These are phyloP conservation scores for Mycena sanguinolenta DNA, from an alignment of 768 basidiomycete species.

Conservation along the genomic window DNA sequence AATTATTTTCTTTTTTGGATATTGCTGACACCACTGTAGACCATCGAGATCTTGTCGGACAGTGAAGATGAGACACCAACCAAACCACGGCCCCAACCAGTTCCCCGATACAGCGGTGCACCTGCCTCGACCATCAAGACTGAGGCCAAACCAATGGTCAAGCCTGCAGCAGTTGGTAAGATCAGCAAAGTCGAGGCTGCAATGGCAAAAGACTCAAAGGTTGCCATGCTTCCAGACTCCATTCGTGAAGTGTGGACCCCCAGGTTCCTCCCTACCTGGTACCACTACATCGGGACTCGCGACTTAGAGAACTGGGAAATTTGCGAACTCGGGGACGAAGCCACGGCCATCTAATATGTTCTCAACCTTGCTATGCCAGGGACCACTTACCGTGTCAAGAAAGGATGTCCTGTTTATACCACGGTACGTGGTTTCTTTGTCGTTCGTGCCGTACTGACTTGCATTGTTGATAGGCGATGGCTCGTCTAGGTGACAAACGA, in stretches of 20 bases:
- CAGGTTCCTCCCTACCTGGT: too few relatives aligned
- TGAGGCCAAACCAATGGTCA: too few relatives aligned
- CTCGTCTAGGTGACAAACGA: conserved; percentile 6
- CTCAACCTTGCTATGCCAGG: neutral
- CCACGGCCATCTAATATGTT: neutral
- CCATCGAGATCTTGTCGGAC: too few relatives aligned
- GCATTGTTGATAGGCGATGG: neutral
- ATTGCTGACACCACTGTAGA: neutral
- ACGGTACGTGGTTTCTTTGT: neutral
- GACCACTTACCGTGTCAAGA: neutral
- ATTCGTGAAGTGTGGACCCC: neutral
- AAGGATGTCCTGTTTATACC: neutral
- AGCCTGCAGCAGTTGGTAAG: too few relatives aligned
- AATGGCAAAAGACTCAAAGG: too few relatives aligned
- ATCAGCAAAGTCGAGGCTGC: too few relatives aligned
- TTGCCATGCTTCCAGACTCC: neutral
- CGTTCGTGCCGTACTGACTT: neutral
- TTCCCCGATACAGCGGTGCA: too few relatives aligned
- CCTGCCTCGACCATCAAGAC: too few relatives aligned
- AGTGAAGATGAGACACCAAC: too few relatives aligned
- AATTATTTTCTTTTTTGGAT: neutral
- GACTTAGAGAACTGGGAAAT: neutral
- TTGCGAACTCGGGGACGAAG: neutral
- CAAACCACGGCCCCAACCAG: too few relatives aligned
- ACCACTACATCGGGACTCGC: conserved; percentile 4